Conservation (phyloP, 768 basidiomycete genomes). For the Gloeostereum incarnatum region DNA sequence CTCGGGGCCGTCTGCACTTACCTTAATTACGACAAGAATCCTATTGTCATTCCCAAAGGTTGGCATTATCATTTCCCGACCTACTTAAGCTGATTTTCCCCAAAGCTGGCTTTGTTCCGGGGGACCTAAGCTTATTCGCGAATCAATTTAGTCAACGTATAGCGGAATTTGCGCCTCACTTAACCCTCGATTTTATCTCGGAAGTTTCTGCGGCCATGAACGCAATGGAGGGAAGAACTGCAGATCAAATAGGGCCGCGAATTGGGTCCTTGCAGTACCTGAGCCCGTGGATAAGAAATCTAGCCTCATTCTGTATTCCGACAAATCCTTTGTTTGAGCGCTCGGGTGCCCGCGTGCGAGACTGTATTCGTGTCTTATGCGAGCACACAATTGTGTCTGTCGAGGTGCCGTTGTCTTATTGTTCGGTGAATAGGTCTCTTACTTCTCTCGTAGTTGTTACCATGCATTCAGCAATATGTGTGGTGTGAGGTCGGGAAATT, state of each 20-base stretch:
- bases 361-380: conserved; percentile 72
- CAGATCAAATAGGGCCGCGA: conserved; percentile 35
- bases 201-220: conserved; percentile 68
- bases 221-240: conserved; percentile 29
- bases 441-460: conserved; percentile 38
- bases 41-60: conserved; percentile 67
- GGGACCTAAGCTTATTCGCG: conserved; percentile 54
- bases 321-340: conserved; percentile 59
- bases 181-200: conserved; percentile 84
- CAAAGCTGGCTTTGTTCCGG: conserved; percentile 70
- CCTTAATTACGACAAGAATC: conserved; percentile 67
- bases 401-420: conserved; percentile 36
- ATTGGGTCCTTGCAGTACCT: conserved; percentile 75
- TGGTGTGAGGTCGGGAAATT: conserved; percentile 73
- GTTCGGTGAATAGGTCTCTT: conserved; percentile 3
- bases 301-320: conserved; percentile 63
- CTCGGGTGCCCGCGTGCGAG: conserved; percentile 67
- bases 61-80: conserved; percentile 7
- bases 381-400: conserved; percentile 64
- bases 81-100: background rate
- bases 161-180: conserved; percentile 64
- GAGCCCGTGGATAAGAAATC: conserved; percentile 83
- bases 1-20: conserved; percentile 69
- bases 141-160: conserved; percentile 61
- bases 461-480: conserved; percentile 60